phyloP scores from a whole-genome alignment of 768 basidiomycete genomes.

The Termitomyces bulborhizus region DNA sequence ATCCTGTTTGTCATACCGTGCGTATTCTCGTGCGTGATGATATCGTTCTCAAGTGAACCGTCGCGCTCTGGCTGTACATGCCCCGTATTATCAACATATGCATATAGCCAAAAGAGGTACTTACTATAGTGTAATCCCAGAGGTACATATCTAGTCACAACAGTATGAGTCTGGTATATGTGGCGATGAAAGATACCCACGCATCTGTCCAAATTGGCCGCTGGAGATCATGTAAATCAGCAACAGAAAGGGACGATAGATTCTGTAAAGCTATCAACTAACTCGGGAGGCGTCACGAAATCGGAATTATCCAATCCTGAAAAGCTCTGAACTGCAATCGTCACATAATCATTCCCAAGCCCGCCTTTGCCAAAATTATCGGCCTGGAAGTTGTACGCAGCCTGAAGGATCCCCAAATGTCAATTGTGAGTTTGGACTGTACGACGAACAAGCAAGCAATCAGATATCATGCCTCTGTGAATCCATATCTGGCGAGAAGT shows the following conservation, averaged over 20 bases:
- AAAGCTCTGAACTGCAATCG: constrained; percentile 43
- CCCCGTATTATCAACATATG: too few species aligned
- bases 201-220: constrained; percentile 35
- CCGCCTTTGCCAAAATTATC: constrained; percentile 52
- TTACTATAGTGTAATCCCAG: constrained; percentile 27
- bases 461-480: constrained; percentile 35
- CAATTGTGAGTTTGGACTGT: background rate
- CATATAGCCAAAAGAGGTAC: too few species aligned
- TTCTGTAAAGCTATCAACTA: constrained; percentile 5
- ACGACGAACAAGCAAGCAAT: too few species aligned
- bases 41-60: constrained; percentile 62
- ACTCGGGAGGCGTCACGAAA: constrained; percentile 39
- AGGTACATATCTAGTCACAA: constrained; percentile 28
- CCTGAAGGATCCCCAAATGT: background rate
- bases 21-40: constrained; percentile 44
- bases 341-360: constrained; percentile 42
- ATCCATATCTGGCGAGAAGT: constrained; percentile 32
- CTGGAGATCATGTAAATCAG: constrained; percentile 1
- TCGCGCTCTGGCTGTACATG: constrained; percentile 46
- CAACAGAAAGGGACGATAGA: background rate
- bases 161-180: background rate
- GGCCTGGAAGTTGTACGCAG: constrained; percentile 40
- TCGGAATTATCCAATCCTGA: constrained; percentile 37
- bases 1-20: constrained; percentile 46
- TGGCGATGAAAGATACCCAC: constrained; percentile 11